A percentile compares a stretch with the other conserved stretches of the same genome.
Evolutionary conservation across 2,329 filamentous ascomycete genomes (phyloP).

Genomic region (Macrophomina phaseolina): DNA sequence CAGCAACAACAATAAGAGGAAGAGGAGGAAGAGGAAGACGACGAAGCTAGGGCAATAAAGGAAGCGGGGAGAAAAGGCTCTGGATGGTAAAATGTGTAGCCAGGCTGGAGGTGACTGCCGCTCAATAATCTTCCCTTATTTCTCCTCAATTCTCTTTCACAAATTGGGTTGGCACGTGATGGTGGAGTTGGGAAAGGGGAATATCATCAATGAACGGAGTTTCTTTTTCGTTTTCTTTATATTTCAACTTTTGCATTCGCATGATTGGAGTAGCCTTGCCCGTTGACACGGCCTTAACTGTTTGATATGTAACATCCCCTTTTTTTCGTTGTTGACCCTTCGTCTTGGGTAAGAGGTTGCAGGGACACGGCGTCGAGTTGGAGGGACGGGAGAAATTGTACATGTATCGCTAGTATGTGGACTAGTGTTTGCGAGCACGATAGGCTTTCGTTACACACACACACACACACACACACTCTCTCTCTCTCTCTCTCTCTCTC

Average conservation of each 20-base stretch:
- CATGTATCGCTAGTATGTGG: neutral
- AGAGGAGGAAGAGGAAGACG: neutral
- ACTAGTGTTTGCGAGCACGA: neutral
- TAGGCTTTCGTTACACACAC: neutral
- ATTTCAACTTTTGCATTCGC: neutral
- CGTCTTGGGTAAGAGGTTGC: too few species aligned
- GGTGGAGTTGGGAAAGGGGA: slow-evolving; percentile 1
- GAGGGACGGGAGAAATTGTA: neutral
- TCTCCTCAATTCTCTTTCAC: neutral
- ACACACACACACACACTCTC: too few species aligned
- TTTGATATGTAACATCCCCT: neutral
- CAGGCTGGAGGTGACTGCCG: neutral
- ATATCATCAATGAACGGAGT: slow-evolving; percentile 3
- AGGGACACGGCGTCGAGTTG: neutral
- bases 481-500: too few species aligned
- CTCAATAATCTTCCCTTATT: too few species aligned
- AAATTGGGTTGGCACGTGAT: neutral
- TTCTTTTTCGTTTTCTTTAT: neutral
- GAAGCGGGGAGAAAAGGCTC: neutral
- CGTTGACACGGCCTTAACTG: neutral
- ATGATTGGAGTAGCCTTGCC: neutral
- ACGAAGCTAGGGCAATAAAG: neutral
- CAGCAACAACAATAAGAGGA: too few species aligned
- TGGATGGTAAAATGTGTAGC: neutral
- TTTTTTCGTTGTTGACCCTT: neutral